phyloP scores from a whole-genome alignment of 2,329 filamentous ascomycete genomes.

The Paraphoma sp. region DNA sequence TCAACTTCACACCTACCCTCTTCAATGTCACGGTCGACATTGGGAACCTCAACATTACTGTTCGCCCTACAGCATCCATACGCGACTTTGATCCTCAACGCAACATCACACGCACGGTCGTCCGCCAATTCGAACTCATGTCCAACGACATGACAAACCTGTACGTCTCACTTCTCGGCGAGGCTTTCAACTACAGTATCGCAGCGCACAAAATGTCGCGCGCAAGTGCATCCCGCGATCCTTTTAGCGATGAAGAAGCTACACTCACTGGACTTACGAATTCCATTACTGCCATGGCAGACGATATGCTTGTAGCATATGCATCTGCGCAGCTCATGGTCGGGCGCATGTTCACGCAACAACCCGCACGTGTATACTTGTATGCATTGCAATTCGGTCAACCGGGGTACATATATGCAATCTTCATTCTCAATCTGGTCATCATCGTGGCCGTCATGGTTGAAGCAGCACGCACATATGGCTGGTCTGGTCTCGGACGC shows the following conservation, averaged over 20 bases:
- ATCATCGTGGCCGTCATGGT: slow-evolving; percentile 30
- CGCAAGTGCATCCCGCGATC: slow-evolving; percentile 10
- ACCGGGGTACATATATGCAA: slow-evolving; percentile 35
- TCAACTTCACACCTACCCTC: slow-evolving; percentile 34
- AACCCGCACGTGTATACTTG: slow-evolving; percentile 19
- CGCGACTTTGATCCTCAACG: slow-evolving; percentile 37
- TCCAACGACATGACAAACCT: slow-evolving; percentile 48
- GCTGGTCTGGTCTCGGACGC: slow-evolving; percentile 27
- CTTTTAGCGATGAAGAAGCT: slow-evolving; percentile 23
- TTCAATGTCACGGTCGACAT: slow-evolving; percentile 41
- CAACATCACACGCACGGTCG: slow-evolving; percentile 35
- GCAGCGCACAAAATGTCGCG: slow-evolving; percentile 33
- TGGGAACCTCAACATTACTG: slow-evolving; percentile 35
- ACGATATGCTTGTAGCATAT: slow-evolving; percentile 41
- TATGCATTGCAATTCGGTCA: slow-evolving; percentile 34
- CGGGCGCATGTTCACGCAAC: slow-evolving; percentile 18
- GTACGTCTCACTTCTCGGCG: slow-evolving; percentile 46
- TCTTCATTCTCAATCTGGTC: slow-evolving; percentile 34
- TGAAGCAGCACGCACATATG: slow-evolving; percentile 30
- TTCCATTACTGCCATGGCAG: slow-evolving; percentile 32
- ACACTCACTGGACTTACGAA: slow-evolving; percentile 32
- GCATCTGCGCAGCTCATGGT: slow-evolving; percentile 46
- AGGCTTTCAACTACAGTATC: slow-evolving; percentile 45
- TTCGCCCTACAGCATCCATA: slow-evolving; percentile 16
- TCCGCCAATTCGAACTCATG: slow-evolving; percentile 46